These are phyloP conservation scores for Kernera saxatilis DNA, from an alignment of 345 rosid genomes.

Conservation along the genomic window DNA sequence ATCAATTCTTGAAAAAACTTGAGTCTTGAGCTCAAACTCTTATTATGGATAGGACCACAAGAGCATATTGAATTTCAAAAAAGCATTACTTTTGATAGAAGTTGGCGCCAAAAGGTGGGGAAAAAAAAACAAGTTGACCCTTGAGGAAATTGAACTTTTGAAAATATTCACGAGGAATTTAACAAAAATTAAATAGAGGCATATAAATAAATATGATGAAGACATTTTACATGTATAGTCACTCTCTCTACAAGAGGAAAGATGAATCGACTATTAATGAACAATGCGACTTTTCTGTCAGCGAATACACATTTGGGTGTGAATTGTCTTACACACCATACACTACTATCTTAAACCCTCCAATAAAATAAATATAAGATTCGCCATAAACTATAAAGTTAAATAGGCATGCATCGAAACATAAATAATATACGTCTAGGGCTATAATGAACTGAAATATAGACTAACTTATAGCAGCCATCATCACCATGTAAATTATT, in stretches of 20 bases:
- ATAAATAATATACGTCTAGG: background rate
- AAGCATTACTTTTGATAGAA: constrained; percentile 15
- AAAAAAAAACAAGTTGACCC: background rate
- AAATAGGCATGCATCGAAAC: constrained; percentile 10
- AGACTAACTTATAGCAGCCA: constrained; percentile 1
- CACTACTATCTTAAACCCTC: background rate
- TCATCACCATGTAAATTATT: background rate
- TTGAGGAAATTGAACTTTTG: background rate
- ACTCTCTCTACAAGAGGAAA: constrained; percentile 15
- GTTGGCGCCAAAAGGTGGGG: constrained; percentile 15
- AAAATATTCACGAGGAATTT: background rate
- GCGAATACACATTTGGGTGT: constrained; percentile 14
- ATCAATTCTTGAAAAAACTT: background rate
- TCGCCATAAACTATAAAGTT: constrained; percentile 9
- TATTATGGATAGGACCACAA: constrained; percentile 22
- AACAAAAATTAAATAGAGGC: background rate
- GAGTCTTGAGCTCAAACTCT: background rate
- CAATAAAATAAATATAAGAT: background rate
- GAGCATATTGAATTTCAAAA: constrained; percentile 8
- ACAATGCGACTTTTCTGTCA: constrained; percentile 17
- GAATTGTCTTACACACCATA: constrained; percentile 13
- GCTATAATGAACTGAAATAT: constrained; percentile 3
- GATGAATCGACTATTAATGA: constrained; percentile 20
- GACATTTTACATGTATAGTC: constrained; percentile 12
- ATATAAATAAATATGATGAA: background rate